phyloP scores from a whole-genome alignment of 768 basidiomycete species.

The Pholiota molesta region DNA sequence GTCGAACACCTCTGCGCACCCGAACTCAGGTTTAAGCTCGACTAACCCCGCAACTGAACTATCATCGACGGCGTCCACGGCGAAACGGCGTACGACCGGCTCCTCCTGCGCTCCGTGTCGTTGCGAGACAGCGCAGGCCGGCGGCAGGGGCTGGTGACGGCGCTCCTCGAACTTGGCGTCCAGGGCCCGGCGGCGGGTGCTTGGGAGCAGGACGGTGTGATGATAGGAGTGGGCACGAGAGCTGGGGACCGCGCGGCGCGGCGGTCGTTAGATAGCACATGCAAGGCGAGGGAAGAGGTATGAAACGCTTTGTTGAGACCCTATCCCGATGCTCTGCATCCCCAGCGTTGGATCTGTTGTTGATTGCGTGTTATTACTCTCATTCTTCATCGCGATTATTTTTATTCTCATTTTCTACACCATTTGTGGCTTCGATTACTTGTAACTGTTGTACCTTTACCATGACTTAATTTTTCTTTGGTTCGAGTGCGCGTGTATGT shows the following conservation, averaged over 20 bases:
- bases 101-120: slow-evolving; percentile 64
- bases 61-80: slow-evolving; percentile 6
- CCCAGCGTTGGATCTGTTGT: too few species aligned
- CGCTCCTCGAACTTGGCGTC: slow-evolving; percentile 7
- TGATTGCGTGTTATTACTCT: background rate
- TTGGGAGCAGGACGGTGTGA: background rate
- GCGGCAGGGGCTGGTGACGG: slow-evolving; percentile 19
- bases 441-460: background rate
- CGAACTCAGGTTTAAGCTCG: background rate
- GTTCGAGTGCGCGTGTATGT: background rate
- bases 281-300: too few species aligned
- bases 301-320: too few species aligned
- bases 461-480: background rate
- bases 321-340: too few species aligned
- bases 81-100: slow-evolving; percentile 52
- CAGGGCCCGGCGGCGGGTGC: slow-evolving; percentile 19
- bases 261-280: slow-evolving; percentile 41
- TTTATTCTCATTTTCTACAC: background rate
- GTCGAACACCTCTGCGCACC: slow-evolving; percentile 5
- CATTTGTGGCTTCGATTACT: too few species aligned
- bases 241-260: slow-evolving; percentile 28
- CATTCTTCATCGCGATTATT: background rate
- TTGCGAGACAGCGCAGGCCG: slow-evolving; percentile 50
- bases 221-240: background rate
- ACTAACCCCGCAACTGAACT: slow-evolving; percentile 1